Evolutionary conservation across 768 basidiomycete species (phyloP).

Genomic region (Phanerochaete sordida): DNA sequence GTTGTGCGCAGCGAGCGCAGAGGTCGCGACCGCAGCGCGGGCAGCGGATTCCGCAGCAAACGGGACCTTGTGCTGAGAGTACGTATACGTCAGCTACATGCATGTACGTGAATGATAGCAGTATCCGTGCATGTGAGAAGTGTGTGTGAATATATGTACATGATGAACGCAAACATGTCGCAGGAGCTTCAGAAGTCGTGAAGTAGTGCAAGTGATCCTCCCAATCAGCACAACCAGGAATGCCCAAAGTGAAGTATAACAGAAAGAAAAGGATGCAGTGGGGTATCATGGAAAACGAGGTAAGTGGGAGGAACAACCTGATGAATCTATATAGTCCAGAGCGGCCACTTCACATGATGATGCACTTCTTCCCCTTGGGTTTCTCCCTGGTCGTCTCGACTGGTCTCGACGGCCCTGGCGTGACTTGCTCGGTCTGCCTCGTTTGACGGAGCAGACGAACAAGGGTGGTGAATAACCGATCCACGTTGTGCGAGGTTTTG

Average conservation of each 20-base stretch:
- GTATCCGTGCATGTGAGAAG: constrained; percentile 16
- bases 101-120: constrained; percentile 4
- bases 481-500: constrained; percentile 91
- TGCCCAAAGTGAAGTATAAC: constrained; percentile 21
- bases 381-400: constrained; percentile 30
- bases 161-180: constrained; percentile 17
- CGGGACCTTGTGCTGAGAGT: neutral
- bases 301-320: constrained; percentile 44
- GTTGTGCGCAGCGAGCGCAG: neutral
- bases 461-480: constrained; percentile 82
- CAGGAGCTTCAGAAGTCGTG: constrained; percentile 14
- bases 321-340: constrained; percentile 70
- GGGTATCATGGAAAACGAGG: constrained; percentile 81
- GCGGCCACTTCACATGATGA: constrained; percentile 73
- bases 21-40: neutral
- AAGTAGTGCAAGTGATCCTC: constrained; percentile 14
- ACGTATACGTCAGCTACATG: neutral
- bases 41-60: neutral
- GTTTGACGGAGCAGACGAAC: constrained; percentile 80
- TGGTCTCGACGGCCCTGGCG: constrained; percentile 22
- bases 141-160: constrained; percentile 25
- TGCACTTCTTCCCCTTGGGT: constrained; percentile 54
- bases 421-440: constrained; percentile 47
- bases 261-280: constrained; percentile 34
- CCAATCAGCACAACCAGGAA: constrained; percentile 20